Percentiles rank a stretch among this genome's conserved stretches.
Evolutionary conservation across 306 rosid species (phyloP).

Genomic region (Bauhinia variegata): DNA sequence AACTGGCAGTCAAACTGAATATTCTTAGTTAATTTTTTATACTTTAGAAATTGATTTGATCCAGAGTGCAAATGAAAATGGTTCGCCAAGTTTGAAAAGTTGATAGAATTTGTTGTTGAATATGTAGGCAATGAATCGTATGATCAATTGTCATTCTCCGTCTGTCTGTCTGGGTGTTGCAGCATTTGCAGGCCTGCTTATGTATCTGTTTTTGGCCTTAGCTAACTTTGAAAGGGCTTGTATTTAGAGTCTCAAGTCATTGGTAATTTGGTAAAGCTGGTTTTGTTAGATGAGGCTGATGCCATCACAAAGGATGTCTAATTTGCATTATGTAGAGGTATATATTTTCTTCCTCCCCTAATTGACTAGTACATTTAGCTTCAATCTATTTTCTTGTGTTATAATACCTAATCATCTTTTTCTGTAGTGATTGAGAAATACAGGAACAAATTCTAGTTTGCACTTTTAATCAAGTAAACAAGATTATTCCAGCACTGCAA

Average conservation of each 20-base stretch:
- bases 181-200: neutral
- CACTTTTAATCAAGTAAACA: conserved; percentile 96
- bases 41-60: neutral
- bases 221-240: conserved; percentile 20
- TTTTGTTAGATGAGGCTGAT: conserved; percentile 92
- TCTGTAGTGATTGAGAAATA: conserved; percentile 88
- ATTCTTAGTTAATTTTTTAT: conserved; percentile 21
- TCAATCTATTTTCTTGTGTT: conserved; percentile 25
- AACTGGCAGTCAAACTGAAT: conserved; percentile 1
- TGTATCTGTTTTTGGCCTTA: conserved; percentile 17
- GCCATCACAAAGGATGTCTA: conserved; percentile 99
- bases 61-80: neutral
- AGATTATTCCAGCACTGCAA: conserved; percentile 93
- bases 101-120: too few relatives aligned
- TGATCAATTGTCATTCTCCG: neutral
- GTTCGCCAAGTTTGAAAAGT: too few relatives aligned
- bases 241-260: conserved; percentile 63
- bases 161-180: conserved; percentile 5
- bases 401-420: conserved; percentile 24
- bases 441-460: conserved; percentile 81
- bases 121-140: neutral
- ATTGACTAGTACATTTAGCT: neutral
- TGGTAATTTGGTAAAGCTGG: conserved; percentile 85
- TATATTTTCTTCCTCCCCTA: neutral
- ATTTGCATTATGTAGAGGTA: conserved; percentile 95